phyloP scores from a whole-genome alignment of 148 eudicot species.

The Polygonum maritimum region DNA sequence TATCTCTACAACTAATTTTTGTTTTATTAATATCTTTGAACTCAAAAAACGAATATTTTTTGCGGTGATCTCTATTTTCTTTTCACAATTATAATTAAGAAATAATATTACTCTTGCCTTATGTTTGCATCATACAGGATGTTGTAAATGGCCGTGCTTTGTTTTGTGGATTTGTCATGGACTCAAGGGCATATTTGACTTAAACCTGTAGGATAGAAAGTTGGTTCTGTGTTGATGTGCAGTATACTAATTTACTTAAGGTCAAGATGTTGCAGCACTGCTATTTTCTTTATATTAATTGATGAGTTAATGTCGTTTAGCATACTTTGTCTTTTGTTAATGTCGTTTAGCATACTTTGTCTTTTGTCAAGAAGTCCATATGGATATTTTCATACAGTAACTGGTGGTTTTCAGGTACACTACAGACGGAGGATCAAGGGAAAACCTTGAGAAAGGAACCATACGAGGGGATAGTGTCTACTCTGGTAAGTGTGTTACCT shows the following conservation, averaged over 20 bases:
- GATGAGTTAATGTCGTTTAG: not conserved
- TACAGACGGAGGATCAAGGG: slow-evolving; percentile 83
- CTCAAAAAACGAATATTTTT: not conserved
- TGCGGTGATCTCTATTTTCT: not conserved
- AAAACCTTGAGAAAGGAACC: slow-evolving; percentile 82
- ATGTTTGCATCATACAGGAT: not conserved
- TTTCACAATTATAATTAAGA: not conserved
- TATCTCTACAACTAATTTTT: not conserved
- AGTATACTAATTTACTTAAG: not conserved
- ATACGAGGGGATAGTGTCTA: slow-evolving; percentile 60
- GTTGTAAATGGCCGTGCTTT: not conserved
- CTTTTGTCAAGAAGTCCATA: not conserved
- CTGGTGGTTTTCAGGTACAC: slow-evolving; percentile 57
- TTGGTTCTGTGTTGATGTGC: not conserved
- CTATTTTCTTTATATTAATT: not conserved
- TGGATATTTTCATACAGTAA: not conserved
- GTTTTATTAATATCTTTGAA: not conserved
- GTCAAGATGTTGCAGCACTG: not conserved
- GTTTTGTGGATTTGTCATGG: not conserved
- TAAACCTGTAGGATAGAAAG: not conserved
- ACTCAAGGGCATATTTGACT: not conserved
- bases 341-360: not conserved
- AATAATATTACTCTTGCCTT: not conserved
- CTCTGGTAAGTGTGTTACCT: slow-evolving; percentile 42
- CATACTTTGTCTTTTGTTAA: not conserved